A percentile compares a stretch with the other conserved stretches of the same genome.
These are phyloP conservation scores for Exophiala sp. DNA, from an alignment of 2,329 filamentous ascomycete genomes.

Conservation along the genomic window DNA sequence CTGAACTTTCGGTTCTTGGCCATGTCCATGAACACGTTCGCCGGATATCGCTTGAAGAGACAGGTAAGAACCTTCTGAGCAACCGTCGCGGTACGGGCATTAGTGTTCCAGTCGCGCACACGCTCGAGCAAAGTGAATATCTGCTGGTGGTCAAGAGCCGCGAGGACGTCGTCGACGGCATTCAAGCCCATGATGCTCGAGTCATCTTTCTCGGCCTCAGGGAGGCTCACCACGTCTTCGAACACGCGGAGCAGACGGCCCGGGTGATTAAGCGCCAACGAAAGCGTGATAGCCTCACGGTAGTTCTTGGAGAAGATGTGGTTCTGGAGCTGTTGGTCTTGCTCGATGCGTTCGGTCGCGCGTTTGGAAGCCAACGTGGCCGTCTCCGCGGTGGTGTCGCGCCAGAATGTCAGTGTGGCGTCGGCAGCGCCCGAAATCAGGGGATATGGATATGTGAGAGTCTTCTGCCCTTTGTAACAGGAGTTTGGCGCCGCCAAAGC, in stretches of 20 bases:
- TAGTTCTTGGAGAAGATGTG: slow-evolving; percentile 83
- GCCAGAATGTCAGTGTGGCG: slow-evolving; percentile 91
- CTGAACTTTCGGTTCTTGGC: slow-evolving; percentile 37
- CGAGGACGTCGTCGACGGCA: slow-evolving; percentile 74
- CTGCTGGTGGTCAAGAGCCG: slow-evolving; percentile 73
- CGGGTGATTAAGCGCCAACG: slow-evolving; percentile 89
- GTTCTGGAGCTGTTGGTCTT: slow-evolving; percentile 91
- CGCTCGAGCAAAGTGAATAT: slow-evolving; percentile 75
- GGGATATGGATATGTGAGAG: slow-evolving; percentile 48
- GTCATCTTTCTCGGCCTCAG: slow-evolving; percentile 31
- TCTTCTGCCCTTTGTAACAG: slow-evolving; percentile 30
- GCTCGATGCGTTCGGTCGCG: slow-evolving; percentile 74
- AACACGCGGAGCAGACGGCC: slow-evolving; percentile 79
- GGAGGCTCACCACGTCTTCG: slow-evolving; percentile 62
- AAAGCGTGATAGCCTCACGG: slow-evolving; percentile 85
- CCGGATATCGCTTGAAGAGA: slow-evolving; percentile 73
- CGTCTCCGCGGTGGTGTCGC: slow-evolving; percentile 78
- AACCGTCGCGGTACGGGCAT: slow-evolving; percentile 75
- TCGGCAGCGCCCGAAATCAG: slow-evolving; percentile 89
- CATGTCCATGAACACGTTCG: slow-evolving; percentile 66
- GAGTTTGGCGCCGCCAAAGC: slow-evolving; percentile 60
- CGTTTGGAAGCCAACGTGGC: slow-evolving; percentile 67
- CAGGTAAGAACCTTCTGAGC: slow-evolving; percentile 79
- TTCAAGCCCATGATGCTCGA: slow-evolving; percentile 42
- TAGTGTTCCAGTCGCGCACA: slow-evolving; percentile 95